A percentile compares a stretch with the other conserved stretches of the same genome.
Evolutionary conservation across 2,329 filamentous ascomycete genomes (phyloP).

Genomic region (Penicillium hesseltinei): DNA sequence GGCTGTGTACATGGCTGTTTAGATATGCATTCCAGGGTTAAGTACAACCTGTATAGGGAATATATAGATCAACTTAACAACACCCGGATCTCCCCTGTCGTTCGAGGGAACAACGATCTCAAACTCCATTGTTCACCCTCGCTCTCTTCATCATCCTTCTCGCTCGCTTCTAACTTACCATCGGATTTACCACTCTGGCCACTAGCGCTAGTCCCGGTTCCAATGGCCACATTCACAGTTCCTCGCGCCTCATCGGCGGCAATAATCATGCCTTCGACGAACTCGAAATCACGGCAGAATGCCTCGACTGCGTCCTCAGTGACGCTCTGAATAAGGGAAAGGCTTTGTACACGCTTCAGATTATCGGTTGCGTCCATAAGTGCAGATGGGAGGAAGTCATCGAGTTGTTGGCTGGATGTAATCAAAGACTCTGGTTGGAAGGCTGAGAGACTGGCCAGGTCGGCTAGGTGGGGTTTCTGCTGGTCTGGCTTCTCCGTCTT

Average conservation of each 20-base stretch:
- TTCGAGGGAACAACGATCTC: conserved; percentile 61
- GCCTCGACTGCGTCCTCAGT: conserved; percentile 78
- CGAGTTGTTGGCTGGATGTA: conserved; percentile 70
- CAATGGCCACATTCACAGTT: conserved; percentile 34
- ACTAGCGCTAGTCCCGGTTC: conserved; percentile 24
- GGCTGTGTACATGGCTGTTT: too few species aligned
- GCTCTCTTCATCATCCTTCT: conserved; percentile 36
- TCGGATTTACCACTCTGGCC: conserved; percentile 20
- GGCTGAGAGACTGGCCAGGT: conserved; percentile 54
- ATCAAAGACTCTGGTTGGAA: conserved; percentile 63
- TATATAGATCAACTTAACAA: conserved; percentile 52
- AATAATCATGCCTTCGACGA: conserved; percentile 61
- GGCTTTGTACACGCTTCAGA: conserved; percentile 69
- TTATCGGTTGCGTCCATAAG: conserved; percentile 88
- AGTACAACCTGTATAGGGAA: background rate
- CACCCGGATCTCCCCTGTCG: conserved; percentile 62
- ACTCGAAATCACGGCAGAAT: conserved; percentile 83
- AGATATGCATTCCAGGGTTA: background rate
- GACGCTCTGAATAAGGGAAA: conserved; percentile 68
- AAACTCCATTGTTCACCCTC: conserved; percentile 40
- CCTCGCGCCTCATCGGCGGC: conserved; percentile 55
- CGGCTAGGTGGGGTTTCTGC: conserved; percentile 51
- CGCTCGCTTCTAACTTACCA: conserved; percentile 25
- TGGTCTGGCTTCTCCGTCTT: conserved; percentile 24
- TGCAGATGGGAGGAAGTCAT: conserved; percentile 88